phyloP scores from a whole-genome alignment of 768 basidiomycete species.

The Rhodotorula sphaerocarpa region DNA sequence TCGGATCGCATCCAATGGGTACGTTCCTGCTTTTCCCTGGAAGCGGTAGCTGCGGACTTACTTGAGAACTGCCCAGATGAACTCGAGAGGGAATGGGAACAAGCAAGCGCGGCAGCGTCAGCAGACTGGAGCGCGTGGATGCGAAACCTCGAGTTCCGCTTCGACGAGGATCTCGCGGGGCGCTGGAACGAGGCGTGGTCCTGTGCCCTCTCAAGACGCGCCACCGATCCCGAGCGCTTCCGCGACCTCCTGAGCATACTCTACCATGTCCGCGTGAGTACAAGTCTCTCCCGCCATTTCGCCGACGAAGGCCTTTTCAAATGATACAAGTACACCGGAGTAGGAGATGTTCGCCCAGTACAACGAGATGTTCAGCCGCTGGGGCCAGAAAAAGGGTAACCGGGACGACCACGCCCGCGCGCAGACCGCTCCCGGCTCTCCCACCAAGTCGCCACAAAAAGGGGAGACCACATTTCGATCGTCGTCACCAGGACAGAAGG shows the following conservation, averaged over 20 bases:
- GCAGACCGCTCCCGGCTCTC: conserved; percentile 5
- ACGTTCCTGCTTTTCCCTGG: too few species aligned
- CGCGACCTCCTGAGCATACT: conserved; percentile 8
- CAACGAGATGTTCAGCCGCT: background rate
- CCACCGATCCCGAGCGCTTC: too few species aligned
- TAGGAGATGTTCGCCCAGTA: conserved; percentile 14
- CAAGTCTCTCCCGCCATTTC: background rate
- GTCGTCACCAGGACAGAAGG: conserved; percentile 9
- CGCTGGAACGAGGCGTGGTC: conserved; percentile 7
- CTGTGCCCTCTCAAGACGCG: background rate
- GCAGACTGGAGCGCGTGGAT: background rate
- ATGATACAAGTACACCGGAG: too few species aligned
- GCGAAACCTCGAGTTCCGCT: background rate
- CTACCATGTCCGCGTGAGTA: conserved; percentile 8
- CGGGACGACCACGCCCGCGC: background rate
- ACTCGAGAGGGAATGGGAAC: background rate
- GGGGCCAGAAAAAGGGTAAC: background rate
- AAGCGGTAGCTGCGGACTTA: too few species aligned
- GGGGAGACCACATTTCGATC: conserved; percentile 7
- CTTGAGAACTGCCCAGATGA: too few species aligned
- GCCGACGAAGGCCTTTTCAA: too few species aligned
- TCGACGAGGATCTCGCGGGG: conserved; percentile 17
- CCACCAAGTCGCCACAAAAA: conserved; percentile 21
- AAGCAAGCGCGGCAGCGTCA: too few species aligned
- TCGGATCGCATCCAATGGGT: conserved; percentile 20